phyloP scores from a whole-genome alignment of 1,284 basidiomycete species.

The Melampsora americana region DNA sequence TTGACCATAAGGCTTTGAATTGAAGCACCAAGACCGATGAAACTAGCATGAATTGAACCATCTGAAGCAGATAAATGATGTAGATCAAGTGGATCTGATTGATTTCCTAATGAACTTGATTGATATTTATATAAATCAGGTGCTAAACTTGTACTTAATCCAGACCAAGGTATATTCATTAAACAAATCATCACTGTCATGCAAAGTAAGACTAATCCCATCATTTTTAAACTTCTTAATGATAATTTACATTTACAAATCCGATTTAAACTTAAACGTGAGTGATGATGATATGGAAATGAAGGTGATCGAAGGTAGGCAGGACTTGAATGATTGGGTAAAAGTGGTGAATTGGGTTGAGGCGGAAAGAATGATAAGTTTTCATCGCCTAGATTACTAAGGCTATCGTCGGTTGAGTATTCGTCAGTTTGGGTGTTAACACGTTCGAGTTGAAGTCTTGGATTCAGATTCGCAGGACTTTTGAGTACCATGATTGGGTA shows the following conservation, averaged over 20 bases:
- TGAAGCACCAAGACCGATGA: slow-evolving; percentile 32
- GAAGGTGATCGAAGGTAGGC: too few relatives aligned
- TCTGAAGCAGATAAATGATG: slow-evolving; percentile 41
- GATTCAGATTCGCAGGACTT: too few relatives aligned
- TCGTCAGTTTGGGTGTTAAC: too few relatives aligned
- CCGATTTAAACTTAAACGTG: too few relatives aligned
- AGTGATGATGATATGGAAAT: too few relatives aligned
- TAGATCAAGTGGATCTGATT: slow-evolving; percentile 12
- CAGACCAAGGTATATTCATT: slow-evolving; percentile 28
- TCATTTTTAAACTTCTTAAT: slow-evolving; percentile 11
- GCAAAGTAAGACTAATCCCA: slow-evolving; percentile 23
- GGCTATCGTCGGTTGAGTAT: too few relatives aligned
- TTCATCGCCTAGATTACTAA: too few relatives aligned
- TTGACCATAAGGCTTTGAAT: slow-evolving; percentile 39
- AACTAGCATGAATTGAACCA: slow-evolving; percentile 40
- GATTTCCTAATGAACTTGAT: slow-evolving; percentile 6
- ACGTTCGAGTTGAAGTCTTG: too few relatives aligned
- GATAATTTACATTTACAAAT: slow-evolving; percentile 14
- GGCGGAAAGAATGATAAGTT: too few relatives aligned
- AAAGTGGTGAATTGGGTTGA: too few relatives aligned
- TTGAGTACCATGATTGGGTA: too few relatives aligned
- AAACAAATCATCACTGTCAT: slow-evolving; percentile 21
- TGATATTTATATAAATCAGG: slow-evolving; percentile 6
- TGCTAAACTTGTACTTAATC: slow-evolving; percentile 15
- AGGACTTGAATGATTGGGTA: too few relatives aligned